Base-by-base conservation (phyloP, 257 asterid genomes). In the Jacaranda mimosifolia region DNA sequence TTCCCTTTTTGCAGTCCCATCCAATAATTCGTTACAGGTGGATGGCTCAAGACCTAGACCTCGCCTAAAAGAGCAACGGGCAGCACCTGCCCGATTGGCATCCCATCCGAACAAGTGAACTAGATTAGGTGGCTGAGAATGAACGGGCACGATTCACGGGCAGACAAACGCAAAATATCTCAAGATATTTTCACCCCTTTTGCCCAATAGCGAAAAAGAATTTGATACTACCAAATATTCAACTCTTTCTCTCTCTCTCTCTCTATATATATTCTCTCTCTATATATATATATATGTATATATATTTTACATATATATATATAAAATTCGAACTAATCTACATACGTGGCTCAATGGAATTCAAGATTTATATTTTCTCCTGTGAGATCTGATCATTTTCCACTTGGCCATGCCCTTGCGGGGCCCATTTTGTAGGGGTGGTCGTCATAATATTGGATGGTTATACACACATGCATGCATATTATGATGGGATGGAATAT, bases 321-420 rank as follows among this genome's bases (percentile, higher is more conserved):
- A 26, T 26, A 26, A 26, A 1, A 26, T 26, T 26, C 32, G 32
- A 26, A 26, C 32, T 26, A 57, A 52, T 42, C 10, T 32, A 17
- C 19, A 70, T 49, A 85, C 89, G 91, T 87, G 91, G 89, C 84
- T 5, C 69, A 76, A 81, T 69, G 17, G 1, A 36, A 32, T 68
- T 78, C 49, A 15, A 73, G 91, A 73, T 83, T 66, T 83, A 76
- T 58, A 87, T 87, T 77, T 66, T 35, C 74, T 13, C 26, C 26
- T 26, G 6, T 15, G 53, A 55, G 77, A 52, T 51, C 77, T 42
- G 56, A 77, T 53, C 77, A 19, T 19, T 5, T 19, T 26, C 32
- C 32, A 26, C 32, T 26, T 26, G 83, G 63, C 76, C 64, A 69
- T 75, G 42, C 60, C 32, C 26, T 1, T 35, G 53, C 55, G 79